Base-by-base conservation (phyloP, 139 green algal genomes). In the Mychonastes homosphaera region DNA sequence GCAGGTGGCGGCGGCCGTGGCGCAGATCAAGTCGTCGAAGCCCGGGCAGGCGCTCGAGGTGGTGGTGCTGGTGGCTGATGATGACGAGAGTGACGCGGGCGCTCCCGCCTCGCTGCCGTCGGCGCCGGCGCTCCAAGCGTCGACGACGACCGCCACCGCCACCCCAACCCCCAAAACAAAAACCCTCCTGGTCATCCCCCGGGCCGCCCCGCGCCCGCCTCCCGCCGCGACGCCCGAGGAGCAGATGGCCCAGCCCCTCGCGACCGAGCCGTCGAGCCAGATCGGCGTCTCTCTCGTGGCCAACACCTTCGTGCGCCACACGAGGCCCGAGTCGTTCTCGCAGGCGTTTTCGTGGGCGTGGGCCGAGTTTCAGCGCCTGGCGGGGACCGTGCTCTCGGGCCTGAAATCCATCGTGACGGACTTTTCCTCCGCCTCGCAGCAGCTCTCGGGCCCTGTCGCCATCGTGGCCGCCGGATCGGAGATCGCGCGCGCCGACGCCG, bases 391-490 rank as follows among this genome's bases (percentile, higher is more conserved):
- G 32, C 24, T 64, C 0, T 59, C 55, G 53, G 85, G 84, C 41
- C 70, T 94, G 34, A 69, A 59, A 33, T 58, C 80, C 58, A 81
- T 94, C 33, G 23, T 90, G 18, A 87, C 69, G 39, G 90, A 94
- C 70, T 92, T 94, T 40, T 32, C 29, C 2, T 30, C 58, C 27
- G 72, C 72, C 6, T 64, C 70, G 16, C 60, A 73, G 1, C 61
- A 85, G 44, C 63, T 99, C 3, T 87, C 78, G 0, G 89, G 92
- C 1, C 92, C 92, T 0, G 76, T 99, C 18, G 90, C 90, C n/a
- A 96, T 98, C 41, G 78, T 99, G 34, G 84, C 84, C 6, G 80
- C 85, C 1, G 90, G 90, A 6, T 74, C 78, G 3, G 87, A 98
- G 70, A 85, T 98, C 23, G 86, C 87, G 6, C 69, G 79, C 29